Evolutionary conservation across 1,284 basidiomycete species (phyloP), one percentile per base, ranked within the genome.

Genomic region (Paramarasmius palmivorus): DNA sequence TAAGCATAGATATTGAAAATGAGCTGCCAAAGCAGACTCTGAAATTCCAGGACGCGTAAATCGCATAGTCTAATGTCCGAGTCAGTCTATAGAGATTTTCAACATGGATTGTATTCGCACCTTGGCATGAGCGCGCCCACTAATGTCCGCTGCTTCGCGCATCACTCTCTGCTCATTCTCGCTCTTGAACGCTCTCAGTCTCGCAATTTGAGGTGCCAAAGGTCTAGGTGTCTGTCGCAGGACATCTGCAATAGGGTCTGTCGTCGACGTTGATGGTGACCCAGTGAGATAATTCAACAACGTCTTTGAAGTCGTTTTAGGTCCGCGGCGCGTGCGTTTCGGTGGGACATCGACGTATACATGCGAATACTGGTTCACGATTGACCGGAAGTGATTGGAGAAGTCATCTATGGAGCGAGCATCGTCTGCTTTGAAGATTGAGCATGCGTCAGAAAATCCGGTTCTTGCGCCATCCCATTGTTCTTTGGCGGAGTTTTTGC

Each of bases 391-490:
- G 54, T 78, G 74, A 17, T 73, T 66, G 12, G 79, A 68, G 52
- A 90, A 83, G 8, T 69, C 65, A 36, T 81, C 70, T 56, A 88
- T 82, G 8, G 78, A 73, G 51, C 76, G 72, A 10, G 86, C 87
- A 54, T 90, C 83, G 63, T 95, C 92, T 7, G 90, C 91, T 15
- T 81, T 77, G 63, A 95, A 95, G 54, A 89, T 73, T 8, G 68
- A 61, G 44, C 80, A 72, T 0, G 84, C 83, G 41, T 89, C 85
- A 10, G 79, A 68, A 29, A 86, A 73, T 23, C 83, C 77, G 26
- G 88, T 87, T 56, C 82, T 83, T 57, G 94, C 87, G 9, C 96
- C 96, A 50, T 97, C 92, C 97, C 96, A 99, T 58, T 91, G 85
- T 65, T 95, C 93, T 61, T 90, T 88, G 26, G 82, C 77, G 1